Conservation (phyloP, 2,329 filamentous ascomycete genomes). For the Venturia oleaginea region DNA sequence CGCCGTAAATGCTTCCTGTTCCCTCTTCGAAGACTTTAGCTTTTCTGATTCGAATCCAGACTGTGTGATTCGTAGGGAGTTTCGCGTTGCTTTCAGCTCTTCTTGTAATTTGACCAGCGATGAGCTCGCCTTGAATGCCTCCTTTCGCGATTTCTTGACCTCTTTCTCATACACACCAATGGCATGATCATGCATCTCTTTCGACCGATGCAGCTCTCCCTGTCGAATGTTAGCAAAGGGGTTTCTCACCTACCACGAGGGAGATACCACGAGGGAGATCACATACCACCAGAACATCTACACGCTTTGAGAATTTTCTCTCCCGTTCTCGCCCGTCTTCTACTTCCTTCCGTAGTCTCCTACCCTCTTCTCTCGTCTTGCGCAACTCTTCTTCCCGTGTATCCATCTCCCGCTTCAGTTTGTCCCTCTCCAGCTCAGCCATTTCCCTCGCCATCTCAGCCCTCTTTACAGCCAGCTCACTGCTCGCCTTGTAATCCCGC, state of each 20-base stretch:
- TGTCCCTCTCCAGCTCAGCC: constrained; percentile 28
- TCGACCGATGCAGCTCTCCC: constrained; percentile 62
- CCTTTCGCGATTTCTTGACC: constrained; percentile 59
- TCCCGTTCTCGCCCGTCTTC: constrained; percentile 60
- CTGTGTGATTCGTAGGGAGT: constrained; percentile 46
- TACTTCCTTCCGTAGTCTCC: constrained; percentile 46
- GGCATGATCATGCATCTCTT: constrained; percentile 49
- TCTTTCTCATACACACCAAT: constrained; percentile 60
- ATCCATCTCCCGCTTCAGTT: constrained; percentile 50
- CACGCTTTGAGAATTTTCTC: constrained; percentile 54
- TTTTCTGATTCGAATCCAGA: constrained; percentile 55
- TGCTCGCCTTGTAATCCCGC: constrained; percentile 35
- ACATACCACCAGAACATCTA: constrained; percentile 62
- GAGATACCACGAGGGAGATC: constrained; percentile 25
- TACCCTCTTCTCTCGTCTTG: constrained; percentile 52
- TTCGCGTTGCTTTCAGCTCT: constrained; percentile 56
- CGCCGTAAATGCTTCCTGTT: constrained; percentile 61
- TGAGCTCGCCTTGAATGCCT: constrained; percentile 67
- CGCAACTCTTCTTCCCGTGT: constrained; percentile 62
- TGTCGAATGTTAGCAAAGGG: constrained; percentile 36
- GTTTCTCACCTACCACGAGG: constrained; percentile 33
- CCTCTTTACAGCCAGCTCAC: constrained; percentile 34
- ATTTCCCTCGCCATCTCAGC: constrained; percentile 32
- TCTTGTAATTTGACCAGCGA: constrained; percentile 62
- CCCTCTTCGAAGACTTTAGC: constrained; percentile 49